Base-by-base conservation (phyloP, 257 asterid genomes). In the Petunia axillaris region DNA sequence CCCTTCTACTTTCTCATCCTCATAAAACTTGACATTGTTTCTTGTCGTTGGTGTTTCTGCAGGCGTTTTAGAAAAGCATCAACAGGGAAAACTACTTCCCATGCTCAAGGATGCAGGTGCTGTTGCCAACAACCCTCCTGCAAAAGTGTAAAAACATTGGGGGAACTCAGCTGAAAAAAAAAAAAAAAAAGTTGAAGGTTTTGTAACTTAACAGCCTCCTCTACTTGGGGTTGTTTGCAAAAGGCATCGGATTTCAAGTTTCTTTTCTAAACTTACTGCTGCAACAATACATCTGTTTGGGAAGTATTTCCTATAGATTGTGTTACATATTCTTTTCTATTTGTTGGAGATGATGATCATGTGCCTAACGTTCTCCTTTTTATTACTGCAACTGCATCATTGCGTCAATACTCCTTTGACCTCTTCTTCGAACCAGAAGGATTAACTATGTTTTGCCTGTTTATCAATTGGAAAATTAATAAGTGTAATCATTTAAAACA, bases 41-140 rank as follows among this genome's bases (percentile, higher is more conserved):
- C 73, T 59, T 60, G 1, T 59, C 25, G 2, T 59, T 11, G 6
- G 1, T 59, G 9, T 59, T 77, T 5, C 36, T 77, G 7, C 16
- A 93, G 97, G 58, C 38, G 90, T 89, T 35, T 13, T 84, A 4
- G 90, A 81, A 13, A 91, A 88, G 82, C 95, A 94, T 79, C 85
- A 90, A 59, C 84, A 83, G 65, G 94, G 92, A 13, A 71, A 84
- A 75, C 97, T 94, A 53, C 86, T 90, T 54, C 92, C 92, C 0
- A 73, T 94, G 87, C 94, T 94, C 11, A 83, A 46, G 3, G 90
- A 91, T 71, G 96, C 92, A 4, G 93, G 92, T 81, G 98, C 93
- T 8, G 36, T 90, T 64, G 75, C 85, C 9, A 89, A 88, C 74
- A 75, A 65, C 0, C 76, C 88, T 0, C 76, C 88, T 43, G 77